Base-by-base conservation (phyloP, 768 basidiomycete genomes). In the Auriculariales sp. region DNA sequence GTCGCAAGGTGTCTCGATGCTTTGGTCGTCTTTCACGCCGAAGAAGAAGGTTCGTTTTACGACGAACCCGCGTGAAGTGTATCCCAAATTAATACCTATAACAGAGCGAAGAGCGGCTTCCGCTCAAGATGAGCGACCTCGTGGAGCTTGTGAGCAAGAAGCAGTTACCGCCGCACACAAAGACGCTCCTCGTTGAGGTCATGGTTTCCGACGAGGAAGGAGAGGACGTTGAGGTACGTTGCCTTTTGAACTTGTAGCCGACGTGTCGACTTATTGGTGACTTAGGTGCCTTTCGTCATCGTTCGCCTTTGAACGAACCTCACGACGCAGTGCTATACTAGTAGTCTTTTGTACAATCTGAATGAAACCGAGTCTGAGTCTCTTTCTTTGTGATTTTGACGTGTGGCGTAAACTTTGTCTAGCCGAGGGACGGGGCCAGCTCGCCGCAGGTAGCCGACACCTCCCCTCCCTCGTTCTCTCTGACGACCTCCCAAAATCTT, bases 131-230 rank as follows among this genome's bases (percentile, higher is more conserved):
- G 68, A 87, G 81, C 63, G 79, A 82, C 53, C 72, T 99, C 27
- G 92, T 94, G 9, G 94, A 97, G 64, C 74, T 75, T 49, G 91
- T 99, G 50, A 91, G 86, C 71, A 97, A 89, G 78, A 97, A 93
- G 68, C 79, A 90, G 4, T 75, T 98, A 52, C 81, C 81, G 11
- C 77, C 85, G 7, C 81, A 91, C 60, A 74, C 75, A 52, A 91
- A 81, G 59, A 82, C 90, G 57, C 72, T 98, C 32, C 72, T 94
- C 36, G 88, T 92, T 12, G 95, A 97, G 66, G 79, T 97, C 45
- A 94, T 98, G 90, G 84, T 84, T 24, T 79, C 77, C 50, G 93
- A 97, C 59, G 89, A 90, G 59, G 77, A 87, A 11, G 90, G 78
- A 47, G 94, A 97, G 64, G 94, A 97, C 60, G 92, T 98, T 17